phyloP scores from a whole-genome alignment of 208 protist species.

The Trypanosoma grayi region DNA sequence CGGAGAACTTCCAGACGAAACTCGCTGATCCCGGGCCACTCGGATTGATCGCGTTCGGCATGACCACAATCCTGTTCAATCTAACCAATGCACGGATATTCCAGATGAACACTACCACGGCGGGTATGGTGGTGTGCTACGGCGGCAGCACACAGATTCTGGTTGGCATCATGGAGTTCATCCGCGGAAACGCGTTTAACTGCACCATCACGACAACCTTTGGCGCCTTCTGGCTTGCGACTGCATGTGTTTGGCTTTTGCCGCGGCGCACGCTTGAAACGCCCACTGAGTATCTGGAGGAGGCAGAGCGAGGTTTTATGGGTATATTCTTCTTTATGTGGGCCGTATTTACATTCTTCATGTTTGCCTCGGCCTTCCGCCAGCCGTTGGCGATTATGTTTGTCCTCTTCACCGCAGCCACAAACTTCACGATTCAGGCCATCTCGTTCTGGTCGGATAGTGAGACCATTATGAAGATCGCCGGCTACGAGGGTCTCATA shows the following conservation, averaged over 20 bases:
- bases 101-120: conserved; percentile 28
- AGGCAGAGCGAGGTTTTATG: conserved; percentile 16
- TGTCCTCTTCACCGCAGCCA: conserved; percentile 26
- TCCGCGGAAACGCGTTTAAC: conserved; percentile 37
- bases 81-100: conserved; percentile 28
- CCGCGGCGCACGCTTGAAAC: conserved; percentile 2
- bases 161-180: conserved; percentile 40
- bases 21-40: conserved; percentile 34
- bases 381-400: conserved; percentile 18
- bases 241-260: conserved; percentile 11
- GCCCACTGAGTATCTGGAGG: background rate
- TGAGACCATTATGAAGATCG: conserved; percentile 29
- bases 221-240: conserved; percentile 46
- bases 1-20: background rate
- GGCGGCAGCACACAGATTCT: conserved; percentile 38
- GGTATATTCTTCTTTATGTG: conserved; percentile 40
- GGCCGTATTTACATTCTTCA: conserved; percentile 29
- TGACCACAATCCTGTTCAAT: conserved; percentile 38
- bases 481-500: conserved; percentile 51
- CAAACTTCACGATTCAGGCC: conserved; percentile 28
- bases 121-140: conserved; percentile 34
- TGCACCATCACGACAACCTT: conserved; percentile 40
- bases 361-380: conserved; percentile 27
- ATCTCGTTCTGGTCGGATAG: conserved; percentile 26
- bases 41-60: conserved; percentile 43